Evolutionary conservation across 2,329 filamentous ascomycete genomes (phyloP).

Genomic region (Clonostachys sp.): DNA sequence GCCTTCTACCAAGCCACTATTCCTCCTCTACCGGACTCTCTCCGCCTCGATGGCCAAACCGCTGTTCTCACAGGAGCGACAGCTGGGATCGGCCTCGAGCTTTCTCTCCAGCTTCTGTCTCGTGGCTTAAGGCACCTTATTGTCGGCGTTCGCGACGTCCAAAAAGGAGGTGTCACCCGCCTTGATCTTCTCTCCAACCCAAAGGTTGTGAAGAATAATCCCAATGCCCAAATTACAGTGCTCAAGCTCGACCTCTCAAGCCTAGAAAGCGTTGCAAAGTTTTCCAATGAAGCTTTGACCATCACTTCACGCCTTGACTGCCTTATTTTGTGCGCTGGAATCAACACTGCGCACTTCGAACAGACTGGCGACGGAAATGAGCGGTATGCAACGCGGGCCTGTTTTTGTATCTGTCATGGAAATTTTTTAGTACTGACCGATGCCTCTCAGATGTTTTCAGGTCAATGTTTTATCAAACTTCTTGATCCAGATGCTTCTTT

Average conservation of each 20-base stretch:
- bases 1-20: not conserved
- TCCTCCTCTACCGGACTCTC: not conserved
- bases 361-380: not conserved
- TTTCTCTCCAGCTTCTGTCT: not conserved
- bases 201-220: not conserved
- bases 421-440: no score
- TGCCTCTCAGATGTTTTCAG: not conserved
- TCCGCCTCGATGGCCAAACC: slow-evolving; percentile 1
- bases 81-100: not conserved
- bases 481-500: not conserved
- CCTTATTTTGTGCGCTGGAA: not conserved
- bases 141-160: not conserved
- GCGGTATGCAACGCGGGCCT: not conserved
- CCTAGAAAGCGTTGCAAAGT: not conserved
- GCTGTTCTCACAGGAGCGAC: slow-evolving; percentile 1
- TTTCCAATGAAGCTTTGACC: not conserved
- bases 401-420: no score
- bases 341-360: not conserved
- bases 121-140: not conserved
- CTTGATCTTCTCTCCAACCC: not conserved
- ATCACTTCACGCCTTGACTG: not conserved
- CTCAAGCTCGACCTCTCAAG: not conserved
- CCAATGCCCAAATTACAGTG: not conserved
- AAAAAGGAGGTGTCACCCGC: not conserved
- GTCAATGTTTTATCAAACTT: not conserved